These are phyloP conservation scores for Gymnopus androsaceus DNA, from an alignment of 1,284 basidiomycete genomes.

Conservation along the genomic window DNA sequence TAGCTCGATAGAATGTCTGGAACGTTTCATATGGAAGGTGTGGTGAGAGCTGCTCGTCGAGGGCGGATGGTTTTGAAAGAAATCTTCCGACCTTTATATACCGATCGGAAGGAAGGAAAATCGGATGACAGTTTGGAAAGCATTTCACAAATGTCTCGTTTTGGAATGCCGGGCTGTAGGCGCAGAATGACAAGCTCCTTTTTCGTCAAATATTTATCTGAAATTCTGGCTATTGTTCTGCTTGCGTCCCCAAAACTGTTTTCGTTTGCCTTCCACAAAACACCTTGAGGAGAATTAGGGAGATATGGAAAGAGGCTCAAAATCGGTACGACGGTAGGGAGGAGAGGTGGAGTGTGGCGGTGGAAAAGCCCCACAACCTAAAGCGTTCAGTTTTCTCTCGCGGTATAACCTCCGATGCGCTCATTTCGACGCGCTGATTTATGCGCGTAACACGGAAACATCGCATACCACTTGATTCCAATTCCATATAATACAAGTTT, in stretches of 20 bases:
- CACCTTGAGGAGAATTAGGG: neutral
- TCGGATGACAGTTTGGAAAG: neutral
- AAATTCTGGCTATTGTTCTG: too few species aligned
- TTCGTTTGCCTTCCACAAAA: too few species aligned
- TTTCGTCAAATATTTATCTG: neutral
- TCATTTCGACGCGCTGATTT: neutral
- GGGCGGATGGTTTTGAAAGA: neutral
- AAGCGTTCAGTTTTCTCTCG: neutral
- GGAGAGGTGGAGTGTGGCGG: neutral
- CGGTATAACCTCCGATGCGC: neutral
- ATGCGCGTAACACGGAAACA: neutral
- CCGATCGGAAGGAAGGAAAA: neutral
- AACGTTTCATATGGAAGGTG: constrained; percentile 1
- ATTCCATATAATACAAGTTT: constrained; percentile 40
- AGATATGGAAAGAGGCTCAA: neutral
- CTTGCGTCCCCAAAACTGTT: too few species aligned
- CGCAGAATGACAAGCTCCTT: neutral
- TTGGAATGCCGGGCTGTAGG: neutral
- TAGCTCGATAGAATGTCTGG: neutral
- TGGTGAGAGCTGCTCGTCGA: neutral
- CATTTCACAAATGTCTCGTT: neutral
- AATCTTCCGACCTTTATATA: neutral
- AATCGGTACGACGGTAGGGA: neutral
- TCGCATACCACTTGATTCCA: neutral
- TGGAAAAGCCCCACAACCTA: neutral